Percentiles rank a stretch among this genome's conserved stretches.
These are phyloP conservation scores for Lepidium africanum DNA, from an alignment of 345 rosid species.

Conservation along the genomic window DNA sequence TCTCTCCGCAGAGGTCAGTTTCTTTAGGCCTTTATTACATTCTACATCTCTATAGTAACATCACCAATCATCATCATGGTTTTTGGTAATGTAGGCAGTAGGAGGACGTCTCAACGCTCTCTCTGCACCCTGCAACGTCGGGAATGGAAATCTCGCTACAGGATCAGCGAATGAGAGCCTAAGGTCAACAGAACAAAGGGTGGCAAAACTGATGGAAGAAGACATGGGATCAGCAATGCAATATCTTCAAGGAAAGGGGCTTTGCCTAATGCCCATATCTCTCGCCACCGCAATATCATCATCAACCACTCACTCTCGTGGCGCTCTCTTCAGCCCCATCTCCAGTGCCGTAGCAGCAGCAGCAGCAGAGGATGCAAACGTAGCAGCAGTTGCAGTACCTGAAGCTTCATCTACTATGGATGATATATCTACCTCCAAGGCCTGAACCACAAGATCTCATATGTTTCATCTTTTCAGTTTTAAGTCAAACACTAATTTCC, in stretches of 20 bases:
- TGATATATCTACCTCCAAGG: slow-evolving; percentile 58
- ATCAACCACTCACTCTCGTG: slow-evolving; percentile 46
- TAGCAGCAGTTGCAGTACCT: slow-evolving; percentile 8
- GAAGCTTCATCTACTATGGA: slow-evolving; percentile 48
- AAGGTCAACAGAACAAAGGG: slow-evolving; percentile 80
- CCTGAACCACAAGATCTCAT: slow-evolving; percentile 30
- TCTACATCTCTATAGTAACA: background rate
- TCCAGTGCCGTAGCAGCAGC: background rate
- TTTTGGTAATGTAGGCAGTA: slow-evolving; percentile 28
- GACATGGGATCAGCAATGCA: slow-evolving; percentile 99
- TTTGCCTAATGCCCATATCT: slow-evolving; percentile 94
- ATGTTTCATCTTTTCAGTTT: slow-evolving; percentile 3
- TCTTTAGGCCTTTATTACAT: background rate
- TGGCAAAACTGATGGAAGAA: slow-evolving; percentile 91
- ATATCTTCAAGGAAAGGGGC: slow-evolving; percentile 92
- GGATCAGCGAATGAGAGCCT: slow-evolving; percentile 42
- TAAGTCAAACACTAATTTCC: slow-evolving; percentile 13
- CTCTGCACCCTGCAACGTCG: slow-evolving; percentile 26
- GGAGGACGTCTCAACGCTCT: slow-evolving; percentile 46
- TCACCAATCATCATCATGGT: background rate
- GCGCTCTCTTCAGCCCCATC: slow-evolving; percentile 27
- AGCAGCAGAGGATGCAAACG: slow-evolving; percentile 8
- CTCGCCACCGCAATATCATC: slow-evolving; percentile 92
- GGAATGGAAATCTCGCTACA: slow-evolving; percentile 19
- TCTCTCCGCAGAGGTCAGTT: slow-evolving; percentile 64